Percentiles rank a stretch among this genome's conserved stretches.
Evolutionary conservation across 495 filamentous ascomycete genomes (phyloP).

Genomic region (Chaetomium tenue): DNA sequence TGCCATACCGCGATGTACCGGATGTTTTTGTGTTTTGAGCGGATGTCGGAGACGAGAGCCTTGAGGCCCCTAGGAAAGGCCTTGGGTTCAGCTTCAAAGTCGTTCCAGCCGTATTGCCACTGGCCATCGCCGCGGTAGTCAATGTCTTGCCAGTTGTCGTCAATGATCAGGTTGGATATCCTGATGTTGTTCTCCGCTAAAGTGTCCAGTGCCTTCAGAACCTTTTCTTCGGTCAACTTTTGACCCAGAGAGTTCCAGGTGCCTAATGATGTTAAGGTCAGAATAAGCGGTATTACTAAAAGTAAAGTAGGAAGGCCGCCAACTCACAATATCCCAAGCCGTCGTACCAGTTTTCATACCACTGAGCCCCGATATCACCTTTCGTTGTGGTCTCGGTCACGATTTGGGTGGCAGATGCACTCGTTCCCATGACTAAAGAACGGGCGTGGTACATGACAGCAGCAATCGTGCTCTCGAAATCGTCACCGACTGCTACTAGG

Average conservation of each 20-base stretch:
- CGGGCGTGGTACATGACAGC: conserved; percentile 86
- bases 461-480: conserved; percentile 74
- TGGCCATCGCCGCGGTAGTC: conserved; percentile 48
- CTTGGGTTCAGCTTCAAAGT: conserved; percentile 79
- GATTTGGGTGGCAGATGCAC: conserved; percentile 35
- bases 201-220: conserved; percentile 68
- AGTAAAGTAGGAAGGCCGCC: background rate
- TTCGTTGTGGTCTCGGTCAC: background rate
- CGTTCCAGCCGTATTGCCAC: conserved; percentile 56
- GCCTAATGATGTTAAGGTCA: conserved; percentile 40
- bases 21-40: conserved; percentile 67
- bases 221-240: conserved; percentile 72
- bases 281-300: background rate
- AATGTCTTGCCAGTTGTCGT: conserved; percentile 94
- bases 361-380: conserved; percentile 56
- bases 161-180: conserved; percentile 81
- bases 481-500: conserved; percentile 67
- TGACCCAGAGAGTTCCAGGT: conserved; percentile 95
- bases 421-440: conserved; percentile 52
- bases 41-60: conserved; percentile 64
- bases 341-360: conserved; percentile 88
- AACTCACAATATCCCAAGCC: conserved; percentile 64
- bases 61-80: conserved; percentile 80
- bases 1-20: conserved; percentile 93
- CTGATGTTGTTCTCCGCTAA: conserved; percentile 70